Percentiles rank a stretch among this genome's conserved stretches.
Conservation (phyloP, 2,329 filamentous ascomycete species). For the Trichoderma hamatum region DNA sequence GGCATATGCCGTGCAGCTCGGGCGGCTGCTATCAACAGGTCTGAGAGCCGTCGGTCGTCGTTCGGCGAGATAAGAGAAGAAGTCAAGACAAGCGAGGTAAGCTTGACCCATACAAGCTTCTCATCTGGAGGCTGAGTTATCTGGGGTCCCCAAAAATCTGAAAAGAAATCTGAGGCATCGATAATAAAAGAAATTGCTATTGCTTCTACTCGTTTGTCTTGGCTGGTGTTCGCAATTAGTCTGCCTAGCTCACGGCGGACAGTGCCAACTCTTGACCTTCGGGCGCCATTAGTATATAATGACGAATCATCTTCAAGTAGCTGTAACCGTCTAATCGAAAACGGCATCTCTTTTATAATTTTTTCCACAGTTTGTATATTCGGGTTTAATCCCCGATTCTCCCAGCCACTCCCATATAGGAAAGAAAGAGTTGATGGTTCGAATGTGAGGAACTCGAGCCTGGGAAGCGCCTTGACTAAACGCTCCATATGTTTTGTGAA, state of each 20-base stretch:
- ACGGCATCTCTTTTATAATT: not conserved
- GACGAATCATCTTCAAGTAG: not conserved
- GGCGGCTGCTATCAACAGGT: not conserved
- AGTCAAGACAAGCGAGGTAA: conserved; percentile 2
- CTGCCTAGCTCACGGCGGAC: not conserved
- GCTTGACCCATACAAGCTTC: conserved; percentile 1
- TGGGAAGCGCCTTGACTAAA: not conserved
- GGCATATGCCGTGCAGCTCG: conserved; percentile 1
- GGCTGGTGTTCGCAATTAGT: not conserved
- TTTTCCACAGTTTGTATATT: not conserved
- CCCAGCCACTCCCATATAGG: no score
- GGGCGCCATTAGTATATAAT: not conserved
- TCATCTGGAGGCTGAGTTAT: not conserved
- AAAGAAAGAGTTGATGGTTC: not conserved
- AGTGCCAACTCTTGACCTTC: no score
- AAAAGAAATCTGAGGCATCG: not conserved
- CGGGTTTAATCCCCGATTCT: not conserved
- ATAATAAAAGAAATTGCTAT: not conserved
- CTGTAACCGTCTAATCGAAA: not conserved
- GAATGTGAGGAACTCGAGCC: not conserved
- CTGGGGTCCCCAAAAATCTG: not conserved
- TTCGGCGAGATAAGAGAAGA: not conserved
- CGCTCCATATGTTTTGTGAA: not conserved
- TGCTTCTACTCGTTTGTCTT: not conserved
- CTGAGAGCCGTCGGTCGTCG: not conserved